A percentile compares a stretch with the other conserved stretches of the same genome.
These are phyloP conservation scores for Hymenoscyphus fructigenus DNA, from an alignment of 2,329 filamentous ascomycete genomes.

Conservation along the genomic window DNA sequence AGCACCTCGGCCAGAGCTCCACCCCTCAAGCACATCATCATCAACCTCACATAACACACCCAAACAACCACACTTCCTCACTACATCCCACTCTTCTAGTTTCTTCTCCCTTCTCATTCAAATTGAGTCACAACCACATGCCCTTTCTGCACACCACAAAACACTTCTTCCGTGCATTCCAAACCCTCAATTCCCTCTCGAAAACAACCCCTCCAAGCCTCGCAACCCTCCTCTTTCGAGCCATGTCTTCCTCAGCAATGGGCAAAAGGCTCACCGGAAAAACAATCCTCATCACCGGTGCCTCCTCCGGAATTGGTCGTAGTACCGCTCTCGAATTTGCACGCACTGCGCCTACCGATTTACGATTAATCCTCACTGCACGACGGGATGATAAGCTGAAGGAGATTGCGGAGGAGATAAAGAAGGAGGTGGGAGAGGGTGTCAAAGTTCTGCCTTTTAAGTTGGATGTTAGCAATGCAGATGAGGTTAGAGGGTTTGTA, in stretches of 20 bases:
- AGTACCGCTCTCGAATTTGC: conserved; percentile 90
- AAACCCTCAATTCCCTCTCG: neutral
- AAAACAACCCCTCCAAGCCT: neutral
- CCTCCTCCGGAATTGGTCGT: conserved; percentile 86
- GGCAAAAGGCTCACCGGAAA: conserved; percentile 87
- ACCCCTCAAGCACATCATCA: conserved; percentile 4
- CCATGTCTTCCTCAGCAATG: conserved; percentile 65
- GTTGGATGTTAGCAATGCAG: conserved; percentile 81
- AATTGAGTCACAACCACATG: neutral
- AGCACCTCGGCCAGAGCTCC: neutral
- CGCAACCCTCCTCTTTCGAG: conserved; percentile 35
- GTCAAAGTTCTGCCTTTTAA: conserved; percentile 81
- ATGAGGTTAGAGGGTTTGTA: conserved; percentile 73
- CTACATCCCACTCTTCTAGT: conserved; percentile 4
- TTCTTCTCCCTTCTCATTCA: neutral
- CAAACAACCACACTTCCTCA: neutral
- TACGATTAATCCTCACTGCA: conserved; percentile 88
- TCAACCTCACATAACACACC: neutral
- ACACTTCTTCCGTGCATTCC: neutral
- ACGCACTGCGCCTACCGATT: conserved; percentile 72
- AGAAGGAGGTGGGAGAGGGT: conserved; percentile 70
- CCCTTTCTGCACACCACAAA: neutral
- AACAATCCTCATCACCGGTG: conserved; percentile 88
- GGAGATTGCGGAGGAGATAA: conserved; percentile 74
- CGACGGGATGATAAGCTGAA: conserved; percentile 76